A percentile compares a stretch with the other conserved stretches of the same genome.
Evolutionary conservation across 2,329 filamentous ascomycete species (phyloP).

Genomic region (Cladophialophora carrionii): DNA sequence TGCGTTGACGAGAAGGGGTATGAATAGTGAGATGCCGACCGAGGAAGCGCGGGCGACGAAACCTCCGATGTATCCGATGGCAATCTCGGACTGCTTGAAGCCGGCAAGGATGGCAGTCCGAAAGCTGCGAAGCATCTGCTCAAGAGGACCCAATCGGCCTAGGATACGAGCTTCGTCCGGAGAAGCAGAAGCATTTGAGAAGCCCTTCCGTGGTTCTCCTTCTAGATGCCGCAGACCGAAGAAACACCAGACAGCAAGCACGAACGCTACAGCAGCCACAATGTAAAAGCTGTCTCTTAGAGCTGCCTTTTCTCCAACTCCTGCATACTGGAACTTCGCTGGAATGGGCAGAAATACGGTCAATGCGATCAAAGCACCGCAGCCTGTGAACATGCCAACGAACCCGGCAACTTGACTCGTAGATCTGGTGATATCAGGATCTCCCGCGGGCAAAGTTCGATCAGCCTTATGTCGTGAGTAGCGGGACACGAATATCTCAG

Average conservation of each 20-base stretch:
- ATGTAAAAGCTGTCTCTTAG: constrained; percentile 86
- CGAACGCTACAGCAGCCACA: constrained; percentile 71
- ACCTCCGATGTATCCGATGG: constrained; percentile 85
- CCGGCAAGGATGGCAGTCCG: constrained; percentile 69
- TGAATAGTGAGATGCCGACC: constrained; percentile 91
- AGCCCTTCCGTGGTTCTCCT: constrained; percentile 79
- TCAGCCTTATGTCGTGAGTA: constrained; percentile 23
- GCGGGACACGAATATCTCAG: constrained; percentile 48
- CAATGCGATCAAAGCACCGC: constrained; percentile 84
- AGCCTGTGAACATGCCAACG: constrained; percentile 90
- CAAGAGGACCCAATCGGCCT: constrained; percentile 3
- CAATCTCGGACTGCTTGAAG: constrained; percentile 75
- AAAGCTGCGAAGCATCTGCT: constrained; percentile 27
- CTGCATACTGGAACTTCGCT: constrained; percentile 72
- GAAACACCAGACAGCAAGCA: constrained; percentile 74
- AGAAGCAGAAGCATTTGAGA: constrained; percentile 39
- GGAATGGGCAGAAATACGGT: constrained; percentile 83
- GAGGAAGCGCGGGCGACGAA: constrained; percentile 94
- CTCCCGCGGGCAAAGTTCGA: constrained; percentile 25
- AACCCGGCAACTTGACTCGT: constrained; percentile 76
- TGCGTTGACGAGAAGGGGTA: constrained; percentile 88
- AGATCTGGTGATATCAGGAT: constrained; percentile 40
- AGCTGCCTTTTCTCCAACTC: constrained; percentile 72
- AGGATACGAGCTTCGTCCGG: background rate
- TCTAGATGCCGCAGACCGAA: constrained; percentile 70